Conservation (phyloP, 805 yeast species). For the Saturnispora besseyi region DNA sequence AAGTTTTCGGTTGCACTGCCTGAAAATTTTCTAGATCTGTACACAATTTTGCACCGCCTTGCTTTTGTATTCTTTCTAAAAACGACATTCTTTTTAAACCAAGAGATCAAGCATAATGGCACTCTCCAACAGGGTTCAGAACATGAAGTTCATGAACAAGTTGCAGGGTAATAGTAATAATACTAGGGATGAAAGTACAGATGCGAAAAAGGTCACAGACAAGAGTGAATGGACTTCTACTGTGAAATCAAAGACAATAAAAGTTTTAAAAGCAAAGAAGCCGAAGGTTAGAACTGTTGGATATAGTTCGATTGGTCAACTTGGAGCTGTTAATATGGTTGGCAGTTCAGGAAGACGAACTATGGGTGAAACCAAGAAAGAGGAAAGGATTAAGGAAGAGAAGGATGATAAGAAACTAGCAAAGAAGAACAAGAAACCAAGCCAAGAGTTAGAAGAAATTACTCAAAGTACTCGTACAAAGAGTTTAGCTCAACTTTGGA, state of each 20-base stretch:
- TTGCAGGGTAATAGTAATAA: slow-evolving; percentile 23
- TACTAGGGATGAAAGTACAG: slow-evolving; percentile 27
- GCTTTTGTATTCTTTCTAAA: background rate
- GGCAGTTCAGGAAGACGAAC: background rate
- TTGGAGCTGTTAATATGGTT: slow-evolving; percentile 4
- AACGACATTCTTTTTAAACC: background rate
- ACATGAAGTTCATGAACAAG: slow-evolving; percentile 68
- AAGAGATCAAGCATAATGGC: background rate
- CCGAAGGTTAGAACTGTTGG: slow-evolving; percentile 21
- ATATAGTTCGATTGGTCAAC: slow-evolving; percentile 18
- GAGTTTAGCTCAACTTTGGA: slow-evolving; percentile 12
- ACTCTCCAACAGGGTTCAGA: slow-evolving; percentile 44
- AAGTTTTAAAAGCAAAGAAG: slow-evolving; percentile 14
- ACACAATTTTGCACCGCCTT: slow-evolving; percentile 5
- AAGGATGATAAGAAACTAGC: background rate
- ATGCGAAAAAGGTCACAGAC: slow-evolving; percentile 36
- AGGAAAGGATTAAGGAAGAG: background rate
- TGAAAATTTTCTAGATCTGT: background rate
- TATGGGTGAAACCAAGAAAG: background rate
- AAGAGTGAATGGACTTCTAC: slow-evolving; percentile 45
- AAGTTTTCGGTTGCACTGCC: slow-evolving; percentile 1
- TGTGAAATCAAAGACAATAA: slow-evolving; percentile 21
- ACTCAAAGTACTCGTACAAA: slow-evolving; percentile 12
- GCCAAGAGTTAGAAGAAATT: background rate
- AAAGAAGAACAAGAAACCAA: background rate